These are phyloP conservation scores for Nicotiana tabacum DNA, from an alignment of 257 asterid genomes.

Conservation along the genomic window DNA sequence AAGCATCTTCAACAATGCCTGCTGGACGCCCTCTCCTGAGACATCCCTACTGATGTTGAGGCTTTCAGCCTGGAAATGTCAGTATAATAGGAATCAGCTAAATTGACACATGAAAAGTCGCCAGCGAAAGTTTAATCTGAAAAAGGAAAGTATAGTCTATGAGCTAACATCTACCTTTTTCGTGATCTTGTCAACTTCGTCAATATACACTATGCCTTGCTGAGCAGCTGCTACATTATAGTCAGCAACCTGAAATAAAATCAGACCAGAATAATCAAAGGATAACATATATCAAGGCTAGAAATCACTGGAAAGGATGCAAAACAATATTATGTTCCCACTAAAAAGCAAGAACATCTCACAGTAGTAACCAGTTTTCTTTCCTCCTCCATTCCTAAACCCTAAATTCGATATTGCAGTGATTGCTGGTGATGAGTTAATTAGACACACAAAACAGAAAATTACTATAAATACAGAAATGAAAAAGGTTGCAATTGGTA, in stretches of 20 bases:
- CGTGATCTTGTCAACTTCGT: constrained; percentile 98
- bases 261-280: background rate
- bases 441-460: background rate
- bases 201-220: constrained; percentile 97
- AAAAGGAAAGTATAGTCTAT: background rate
- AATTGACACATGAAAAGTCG: background rate
- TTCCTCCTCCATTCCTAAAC: background rate
- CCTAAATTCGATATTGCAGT: background rate
- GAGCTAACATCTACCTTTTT: constrained; percentile 51
- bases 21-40: constrained; percentile 99
- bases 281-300: background rate
- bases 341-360: background rate
- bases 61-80: constrained; percentile 76
- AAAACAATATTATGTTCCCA: background rate
- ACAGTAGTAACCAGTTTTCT: background rate
- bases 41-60: constrained; percentile 95
- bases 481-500: background rate
- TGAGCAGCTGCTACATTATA: constrained; percentile 95
- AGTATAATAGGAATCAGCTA: constrained; percentile 6
- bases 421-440: background rate
- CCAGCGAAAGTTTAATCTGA: background rate
- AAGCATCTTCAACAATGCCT: constrained; percentile 96
- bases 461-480: background rate
- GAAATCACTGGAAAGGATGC: constrained; percentile 6
- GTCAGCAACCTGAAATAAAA: constrained; percentile 72